These are phyloP conservation scores for Trametopsis cervina DNA, from an alignment of 768 basidiomycete species.

Conservation along the genomic window DNA sequence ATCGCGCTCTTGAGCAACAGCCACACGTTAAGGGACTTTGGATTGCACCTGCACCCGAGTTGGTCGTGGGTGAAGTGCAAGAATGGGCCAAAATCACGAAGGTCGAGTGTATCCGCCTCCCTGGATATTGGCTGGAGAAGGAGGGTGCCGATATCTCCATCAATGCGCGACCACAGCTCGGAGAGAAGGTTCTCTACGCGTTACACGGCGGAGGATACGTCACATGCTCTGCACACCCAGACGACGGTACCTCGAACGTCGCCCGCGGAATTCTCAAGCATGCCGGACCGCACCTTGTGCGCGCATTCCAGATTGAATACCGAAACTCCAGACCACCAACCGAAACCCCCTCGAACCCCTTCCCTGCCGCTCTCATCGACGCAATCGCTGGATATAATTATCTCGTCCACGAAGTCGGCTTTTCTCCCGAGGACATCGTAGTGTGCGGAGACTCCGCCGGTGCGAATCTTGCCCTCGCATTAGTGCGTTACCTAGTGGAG, in stretches of 20 bases:
- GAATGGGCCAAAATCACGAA: conserved; percentile 9
- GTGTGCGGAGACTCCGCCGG: conserved; percentile 74
- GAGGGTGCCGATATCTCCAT: conserved; percentile 10
- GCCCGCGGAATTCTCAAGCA: conserved; percentile 41
- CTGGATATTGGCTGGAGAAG: conserved; percentile 20
- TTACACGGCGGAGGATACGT: conserved; percentile 60
- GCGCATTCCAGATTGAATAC: conserved; percentile 64
- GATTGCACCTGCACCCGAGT: conserved; percentile 10
- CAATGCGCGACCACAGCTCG: conserved; percentile 33
- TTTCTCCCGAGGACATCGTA: conserved; percentile 54
- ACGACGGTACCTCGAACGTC: conserved; percentile 38
- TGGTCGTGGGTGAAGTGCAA: conserved; percentile 17
- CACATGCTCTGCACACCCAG: conserved; percentile 50
- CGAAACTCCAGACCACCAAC: conserved; percentile 43
- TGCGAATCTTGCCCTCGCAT: conserved; percentile 60
- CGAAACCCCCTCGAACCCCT: conserved; percentile 42
- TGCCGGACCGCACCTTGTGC: conserved; percentile 29
- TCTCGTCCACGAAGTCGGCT: conserved; percentile 50
- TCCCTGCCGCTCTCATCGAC: conserved; percentile 73
- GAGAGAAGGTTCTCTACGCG: conserved; percentile 49
- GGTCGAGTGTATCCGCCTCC: conserved; percentile 13
- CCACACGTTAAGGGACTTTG: conserved; percentile 10
- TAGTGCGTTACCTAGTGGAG: conserved; percentile 55
- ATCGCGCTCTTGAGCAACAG: conserved; percentile 5
- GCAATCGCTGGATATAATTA: conserved; percentile 69